Base-by-base conservation (phyloP, 75 land plant species). In the Pinus taeda region DNA sequence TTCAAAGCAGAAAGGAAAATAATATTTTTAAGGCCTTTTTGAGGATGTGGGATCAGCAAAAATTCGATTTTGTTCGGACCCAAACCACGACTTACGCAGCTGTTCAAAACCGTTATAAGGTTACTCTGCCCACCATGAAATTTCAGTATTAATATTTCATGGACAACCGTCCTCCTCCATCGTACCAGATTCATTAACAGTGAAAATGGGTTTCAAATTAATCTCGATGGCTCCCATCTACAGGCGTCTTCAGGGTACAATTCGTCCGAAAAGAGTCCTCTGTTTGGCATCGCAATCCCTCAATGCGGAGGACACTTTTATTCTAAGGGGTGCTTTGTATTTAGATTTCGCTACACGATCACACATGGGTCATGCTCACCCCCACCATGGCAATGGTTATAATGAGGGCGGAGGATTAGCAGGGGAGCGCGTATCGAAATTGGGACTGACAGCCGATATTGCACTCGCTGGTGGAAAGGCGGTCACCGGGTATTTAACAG, bases 401-500 rank as follows among this genome's bases (percentile, higher is more conserved):
- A 60, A 75, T 12, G 74, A 77, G 57, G 72, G 57, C 11, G 17
- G 45, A 6, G 84, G 90, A 12, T 60, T 81, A 71, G 87, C 90
- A 39, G 90, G 90, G 0, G 95, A 90, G 82, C 64, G 77, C 2
- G 88, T 97, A 6, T 85, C 91, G 82, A 76, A 79, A 64, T 75
- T 92, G 15, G 98, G 99, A 9, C 86, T 97, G 37, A 81, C 83
- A 3, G 90, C 93, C 11, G 99, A 94, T 82, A 73, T 87, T 63
- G 81, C 79, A 3, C 85, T 97, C 36, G 74, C 98, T 49, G 80
- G 79, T 42, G 90, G 88, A 36, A 97, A 94, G 76, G 90, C 92
- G 57, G 20, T 84, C n/a, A 89, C 95, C 18, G 99, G 99, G 0
- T 94, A 92, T 81, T 11, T 94, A 18, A 89, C 98, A 56, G 99